These are phyloP conservation scores for Yamadazyma membranifaciens DNA, from an alignment of 1,139 yeast species.

Conservation along the genomic window DNA sequence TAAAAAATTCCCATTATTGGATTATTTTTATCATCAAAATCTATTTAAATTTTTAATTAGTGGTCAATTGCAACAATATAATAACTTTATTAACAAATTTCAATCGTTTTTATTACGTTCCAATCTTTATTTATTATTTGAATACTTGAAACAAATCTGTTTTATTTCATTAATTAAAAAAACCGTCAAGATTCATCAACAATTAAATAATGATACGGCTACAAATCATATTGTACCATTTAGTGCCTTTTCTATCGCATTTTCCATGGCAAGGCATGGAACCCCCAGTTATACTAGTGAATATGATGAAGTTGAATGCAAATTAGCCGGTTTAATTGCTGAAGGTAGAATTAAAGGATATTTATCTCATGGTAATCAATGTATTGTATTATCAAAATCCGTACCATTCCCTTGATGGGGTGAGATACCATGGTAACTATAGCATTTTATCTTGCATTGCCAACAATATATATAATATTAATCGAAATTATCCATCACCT, in stretches of 20 bases:
- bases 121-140: constrained; percentile 63
- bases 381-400: constrained; percentile 73
- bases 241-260: constrained; percentile 44
- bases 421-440: no score
- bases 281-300: constrained; percentile 4
- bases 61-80: constrained; percentile 59
- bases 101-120: constrained; percentile 55
- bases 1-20: constrained; percentile 43
- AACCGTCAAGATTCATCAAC: constrained; percentile 36
- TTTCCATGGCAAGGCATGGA: constrained; percentile 32
- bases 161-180: constrained; percentile 52
- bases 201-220: constrained; percentile 28
- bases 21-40: constrained; percentile 42
- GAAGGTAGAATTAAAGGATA: constrained; percentile 75
- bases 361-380: constrained; percentile 70
- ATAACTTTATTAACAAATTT: constrained; percentile 39
- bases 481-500: no score
- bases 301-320: constrained; percentile 64
- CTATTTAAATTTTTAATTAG: constrained; percentile 46
- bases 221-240: constrained; percentile 45
- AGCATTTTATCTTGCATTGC: no score
- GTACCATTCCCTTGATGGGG: constrained; percentile 69
- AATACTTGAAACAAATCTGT: constrained; percentile 51
- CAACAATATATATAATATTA: no score
- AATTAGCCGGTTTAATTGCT: constrained; percentile 65